These are phyloP conservation scores for Epichloe scottii DNA, from an alignment of 2,329 filamentous ascomycete species.

Conservation along the genomic window DNA sequence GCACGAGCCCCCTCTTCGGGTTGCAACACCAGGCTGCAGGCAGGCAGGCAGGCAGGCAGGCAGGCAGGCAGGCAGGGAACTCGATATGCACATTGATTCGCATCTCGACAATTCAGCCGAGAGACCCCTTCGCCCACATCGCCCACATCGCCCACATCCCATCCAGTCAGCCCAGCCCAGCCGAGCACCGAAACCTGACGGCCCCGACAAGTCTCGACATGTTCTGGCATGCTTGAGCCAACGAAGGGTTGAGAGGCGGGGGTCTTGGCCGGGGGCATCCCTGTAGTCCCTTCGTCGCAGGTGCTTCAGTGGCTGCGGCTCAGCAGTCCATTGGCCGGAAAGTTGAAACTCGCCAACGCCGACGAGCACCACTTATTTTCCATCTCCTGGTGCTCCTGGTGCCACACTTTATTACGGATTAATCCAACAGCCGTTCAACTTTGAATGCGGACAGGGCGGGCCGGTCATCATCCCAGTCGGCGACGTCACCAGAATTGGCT, in stretches of 20 bases:
- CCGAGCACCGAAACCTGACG: not conserved
- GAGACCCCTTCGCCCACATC: too few species aligned
- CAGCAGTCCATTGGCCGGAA: not conserved
- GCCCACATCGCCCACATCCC: too few species aligned
- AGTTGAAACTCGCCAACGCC: constrained; percentile 4
- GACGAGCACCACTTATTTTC: not conserved
- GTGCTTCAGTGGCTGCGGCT: constrained; percentile 1
- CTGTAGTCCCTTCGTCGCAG: not conserved
- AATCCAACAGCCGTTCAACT: too few species aligned
- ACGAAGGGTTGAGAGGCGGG: too few species aligned
- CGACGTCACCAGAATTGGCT: too few species aligned
- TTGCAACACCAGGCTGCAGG: not conserved
- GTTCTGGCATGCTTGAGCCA: too few species aligned
- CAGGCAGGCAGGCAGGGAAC: not conserved
- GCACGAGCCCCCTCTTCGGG: too few species aligned
- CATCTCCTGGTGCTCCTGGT: not conserved
- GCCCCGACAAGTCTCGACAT: too few species aligned
- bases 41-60: not conserved
- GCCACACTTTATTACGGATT: not conserved
- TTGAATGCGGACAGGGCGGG: not conserved
- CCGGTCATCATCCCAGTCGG: too few species aligned
- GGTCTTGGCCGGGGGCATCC: not conserved
- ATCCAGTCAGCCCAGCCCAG: not conserved
- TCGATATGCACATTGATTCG: not conserved
- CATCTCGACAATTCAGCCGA: not conserved